Evolutionary conservation across 78 protist species (phyloP).

Genomic region (Dictyostelium firmibasis): DNA sequence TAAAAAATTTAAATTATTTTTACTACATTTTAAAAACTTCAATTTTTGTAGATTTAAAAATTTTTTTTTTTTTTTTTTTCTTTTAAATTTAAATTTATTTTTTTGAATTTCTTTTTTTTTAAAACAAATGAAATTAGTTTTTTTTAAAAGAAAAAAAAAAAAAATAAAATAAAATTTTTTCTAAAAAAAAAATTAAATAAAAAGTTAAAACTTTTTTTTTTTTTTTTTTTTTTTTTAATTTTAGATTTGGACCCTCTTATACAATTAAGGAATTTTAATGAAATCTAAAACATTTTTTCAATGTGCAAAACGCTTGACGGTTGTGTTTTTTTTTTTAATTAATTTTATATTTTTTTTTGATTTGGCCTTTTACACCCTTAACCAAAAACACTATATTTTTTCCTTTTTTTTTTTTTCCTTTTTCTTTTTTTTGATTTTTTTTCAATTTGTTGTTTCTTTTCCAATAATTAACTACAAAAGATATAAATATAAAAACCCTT

Average conservation of each 20-base stretch:
- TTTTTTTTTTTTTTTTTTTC: too few species aligned
- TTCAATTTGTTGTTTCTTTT: not conserved
- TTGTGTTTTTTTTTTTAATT: not conserved
- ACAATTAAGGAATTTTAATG: not conserved
- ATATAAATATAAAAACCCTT: not conserved
- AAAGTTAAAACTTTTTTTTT: not conserved
- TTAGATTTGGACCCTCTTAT: not conserved
- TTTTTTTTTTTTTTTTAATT: too few species aligned
- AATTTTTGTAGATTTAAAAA: too few species aligned
- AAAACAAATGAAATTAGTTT: not conserved
- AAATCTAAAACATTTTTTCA: not conserved
- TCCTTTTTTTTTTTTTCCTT: too few species aligned
- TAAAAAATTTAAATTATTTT: too few species aligned
- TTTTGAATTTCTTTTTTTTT: too few species aligned
- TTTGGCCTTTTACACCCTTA: not conserved
- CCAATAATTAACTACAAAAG: not conserved
- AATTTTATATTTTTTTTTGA: not conserved
- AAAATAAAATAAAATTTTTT: too few species aligned
- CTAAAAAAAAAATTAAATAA: too few species aligned
- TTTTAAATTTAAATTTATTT: too few species aligned
- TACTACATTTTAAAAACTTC: too few species aligned
- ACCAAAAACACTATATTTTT: not conserved
- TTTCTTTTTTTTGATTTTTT: too few species aligned
- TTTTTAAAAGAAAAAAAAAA: too few species aligned
- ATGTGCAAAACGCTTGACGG: not conserved